phyloP scores from a whole-genome alignment of 2,329 filamentous ascomycete species.

The Phialophora chinensis region DNA sequence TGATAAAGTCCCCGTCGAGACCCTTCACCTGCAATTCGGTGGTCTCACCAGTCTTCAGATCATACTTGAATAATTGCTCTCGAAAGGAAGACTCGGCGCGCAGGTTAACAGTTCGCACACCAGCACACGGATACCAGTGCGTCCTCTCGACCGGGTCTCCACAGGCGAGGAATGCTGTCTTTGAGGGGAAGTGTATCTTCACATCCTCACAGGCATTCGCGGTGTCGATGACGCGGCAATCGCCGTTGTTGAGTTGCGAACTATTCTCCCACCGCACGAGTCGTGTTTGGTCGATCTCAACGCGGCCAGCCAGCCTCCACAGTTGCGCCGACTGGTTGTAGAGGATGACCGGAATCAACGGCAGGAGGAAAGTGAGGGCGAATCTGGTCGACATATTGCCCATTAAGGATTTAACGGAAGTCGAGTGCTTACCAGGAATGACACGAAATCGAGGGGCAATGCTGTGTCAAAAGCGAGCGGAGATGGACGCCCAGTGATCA shows the following conservation, averaged over 20 bases:
- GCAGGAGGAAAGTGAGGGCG: slow-evolving; percentile 18
- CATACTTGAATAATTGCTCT: slow-evolving; percentile 34
- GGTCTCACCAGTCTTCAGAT: slow-evolving; percentile 27
- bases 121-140: slow-evolving; percentile 35
- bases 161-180: slow-evolving; percentile 33
- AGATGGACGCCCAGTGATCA: neutral
- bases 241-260: slow-evolving; percentile 27
- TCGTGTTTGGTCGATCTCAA: slow-evolving; percentile 29
- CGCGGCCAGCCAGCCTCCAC: slow-evolving; percentile 21
- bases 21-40: slow-evolving; percentile 25
- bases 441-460: neutral
- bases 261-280: slow-evolving; percentile 34
- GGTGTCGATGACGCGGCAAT: slow-evolving; percentile 26
- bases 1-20: slow-evolving; percentile 36
- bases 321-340: slow-evolving; percentile 26
- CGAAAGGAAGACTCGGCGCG: slow-evolving; percentile 34
- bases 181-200: slow-evolving; percentile 33
- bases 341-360: slow-evolving; percentile 22
- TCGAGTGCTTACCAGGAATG: neutral
- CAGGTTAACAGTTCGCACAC: slow-evolving; percentile 18
- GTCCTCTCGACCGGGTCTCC: slow-evolving; percentile 31
- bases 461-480: neutral
- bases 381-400: slow-evolving; percentile 11
- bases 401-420: neutral
- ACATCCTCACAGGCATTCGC: slow-evolving; percentile 35